Evolutionary conservation across 129 eudicot genomes (phyloP).

Genomic region (Artemisia tridentata): DNA sequence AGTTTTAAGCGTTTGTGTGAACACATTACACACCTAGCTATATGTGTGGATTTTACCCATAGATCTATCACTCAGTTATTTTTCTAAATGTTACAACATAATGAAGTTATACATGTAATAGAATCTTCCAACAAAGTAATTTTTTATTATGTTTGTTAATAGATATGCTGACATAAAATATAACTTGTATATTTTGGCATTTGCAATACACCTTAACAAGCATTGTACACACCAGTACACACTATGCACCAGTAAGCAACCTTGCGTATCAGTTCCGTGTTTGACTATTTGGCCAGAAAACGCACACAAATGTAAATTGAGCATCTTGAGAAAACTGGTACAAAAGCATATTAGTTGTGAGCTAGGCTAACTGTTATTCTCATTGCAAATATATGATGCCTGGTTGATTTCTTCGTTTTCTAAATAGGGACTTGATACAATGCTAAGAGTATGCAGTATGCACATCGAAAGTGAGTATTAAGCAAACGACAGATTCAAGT

Average conservation of each 20-base stretch:
- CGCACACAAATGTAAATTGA: background rate
- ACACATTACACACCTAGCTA: no score
- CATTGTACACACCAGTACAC: background rate
- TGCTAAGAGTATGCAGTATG: constrained; percentile 11
- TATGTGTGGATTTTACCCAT: no score
- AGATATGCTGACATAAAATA: no score
- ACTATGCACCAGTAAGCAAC: background rate
- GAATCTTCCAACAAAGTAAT: no score
- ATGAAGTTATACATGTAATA: no score
- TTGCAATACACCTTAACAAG: no score
- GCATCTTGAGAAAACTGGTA: background rate
- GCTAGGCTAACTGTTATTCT: constrained; percentile 6
- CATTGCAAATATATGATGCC: constrained; percentile 14
- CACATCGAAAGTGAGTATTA: constrained; percentile 5
- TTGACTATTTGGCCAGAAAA: background rate
- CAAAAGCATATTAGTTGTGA: constrained; percentile 3
- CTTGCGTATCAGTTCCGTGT: background rate
- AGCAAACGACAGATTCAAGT: constrained; percentile 8
- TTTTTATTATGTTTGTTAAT: no score
- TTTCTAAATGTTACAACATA: no score
- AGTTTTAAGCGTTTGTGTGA: no score
- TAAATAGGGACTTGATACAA: constrained; percentile 15
- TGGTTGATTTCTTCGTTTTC: constrained; percentile 20
- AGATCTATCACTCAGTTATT: no score
- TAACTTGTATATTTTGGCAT: no score